These are phyloP conservation scores for Trypanosoma lewisi DNA, from an alignment of 208 protist genomes.

Conservation along the genomic window DNA sequence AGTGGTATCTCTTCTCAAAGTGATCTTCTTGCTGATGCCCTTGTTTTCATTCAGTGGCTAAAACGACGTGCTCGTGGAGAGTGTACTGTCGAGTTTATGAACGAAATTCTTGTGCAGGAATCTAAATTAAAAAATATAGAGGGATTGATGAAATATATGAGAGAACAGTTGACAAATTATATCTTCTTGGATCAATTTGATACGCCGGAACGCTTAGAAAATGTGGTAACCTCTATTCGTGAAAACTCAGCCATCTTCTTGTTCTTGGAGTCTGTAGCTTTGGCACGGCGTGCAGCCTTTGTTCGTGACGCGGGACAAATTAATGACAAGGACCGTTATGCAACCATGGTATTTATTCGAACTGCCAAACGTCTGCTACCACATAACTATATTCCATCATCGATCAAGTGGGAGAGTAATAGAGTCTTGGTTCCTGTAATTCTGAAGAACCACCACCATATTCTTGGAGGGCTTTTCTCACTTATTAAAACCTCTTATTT, in stretches of 20 bases:
- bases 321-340: constrained; percentile 55
- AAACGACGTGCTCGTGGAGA: constrained; percentile 37
- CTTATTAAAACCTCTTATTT: constrained; percentile 72
- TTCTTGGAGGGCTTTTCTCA: constrained; percentile 57
- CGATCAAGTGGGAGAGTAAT: constrained; percentile 63
- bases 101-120: constrained; percentile 52
- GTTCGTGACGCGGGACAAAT: constrained; percentile 70
- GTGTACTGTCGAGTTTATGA: constrained; percentile 37
- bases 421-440: constrained; percentile 61
- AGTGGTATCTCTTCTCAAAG: constrained; percentile 64
- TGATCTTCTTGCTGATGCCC: constrained; percentile 77
- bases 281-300: constrained; percentile 62
- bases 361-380: constrained; percentile 75
- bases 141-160: constrained; percentile 60
- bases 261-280: constrained; percentile 57
- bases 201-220: constrained; percentile 29
- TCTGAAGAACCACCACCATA: constrained; percentile 53
- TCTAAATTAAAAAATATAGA: constrained; percentile 56
- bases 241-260: constrained; percentile 65
- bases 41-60: constrained; percentile 81
- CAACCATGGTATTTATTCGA: constrained; percentile 82
- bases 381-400: constrained; percentile 38
- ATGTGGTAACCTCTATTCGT: constrained; percentile 35
- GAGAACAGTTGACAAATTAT: constrained; percentile 82
- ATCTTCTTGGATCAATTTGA: constrained; percentile 69